A percentile compares a stretch with the other conserved stretches of the same genome.
Conservation (phyloP, 345 rosid species). For the Firmiana major region DNA sequence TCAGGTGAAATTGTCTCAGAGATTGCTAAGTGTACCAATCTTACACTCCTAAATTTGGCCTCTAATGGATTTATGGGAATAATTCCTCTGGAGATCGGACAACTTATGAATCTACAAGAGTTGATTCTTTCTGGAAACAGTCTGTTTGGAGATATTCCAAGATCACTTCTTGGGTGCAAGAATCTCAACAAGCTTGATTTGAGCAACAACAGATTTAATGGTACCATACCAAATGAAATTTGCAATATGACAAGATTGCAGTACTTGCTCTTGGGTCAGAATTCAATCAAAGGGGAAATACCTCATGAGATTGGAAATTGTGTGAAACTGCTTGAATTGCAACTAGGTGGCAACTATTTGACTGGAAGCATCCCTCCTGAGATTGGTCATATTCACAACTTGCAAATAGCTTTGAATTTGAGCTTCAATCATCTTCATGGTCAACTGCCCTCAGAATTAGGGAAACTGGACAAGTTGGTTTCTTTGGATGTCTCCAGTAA, state of each 20-base stretch:
- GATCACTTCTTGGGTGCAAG: conserved; percentile 63
- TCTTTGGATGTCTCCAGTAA: conserved; percentile 84
- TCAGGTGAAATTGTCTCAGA: conserved; percentile 80
- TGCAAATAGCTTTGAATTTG: conserved; percentile 71
- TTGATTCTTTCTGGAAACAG: conserved; percentile 81
- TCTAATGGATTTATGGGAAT: conserved; percentile 77
- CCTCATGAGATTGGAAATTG: conserved; percentile 79
- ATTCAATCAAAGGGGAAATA: conserved; percentile 69
- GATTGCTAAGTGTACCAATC: conserved; percentile 75
- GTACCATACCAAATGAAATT: conserved; percentile 66
- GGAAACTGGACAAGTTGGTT: conserved; percentile 81
- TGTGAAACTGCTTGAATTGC: conserved; percentile 49
- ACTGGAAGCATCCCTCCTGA: conserved; percentile 77
- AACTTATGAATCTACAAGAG: conserved; percentile 79
- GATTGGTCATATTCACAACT: conserved; percentile 63
- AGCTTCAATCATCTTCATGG: conserved; percentile 90
- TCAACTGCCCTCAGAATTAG: conserved; percentile 67
- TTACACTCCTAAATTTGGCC: conserved; percentile 82
- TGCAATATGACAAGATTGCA: conserved; percentile 65
- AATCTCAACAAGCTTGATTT: conserved; percentile 90
- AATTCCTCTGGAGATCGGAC: conserved; percentile 69
- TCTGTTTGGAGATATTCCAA: conserved; percentile 74
- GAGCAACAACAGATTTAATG: conserved; percentile 71
- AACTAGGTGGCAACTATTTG: conserved; percentile 68
- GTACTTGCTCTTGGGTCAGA: conserved; percentile 66